Evolutionary conservation across 106 monocot genomes (phyloP).

Genomic region (Chionographis japonica): DNA sequence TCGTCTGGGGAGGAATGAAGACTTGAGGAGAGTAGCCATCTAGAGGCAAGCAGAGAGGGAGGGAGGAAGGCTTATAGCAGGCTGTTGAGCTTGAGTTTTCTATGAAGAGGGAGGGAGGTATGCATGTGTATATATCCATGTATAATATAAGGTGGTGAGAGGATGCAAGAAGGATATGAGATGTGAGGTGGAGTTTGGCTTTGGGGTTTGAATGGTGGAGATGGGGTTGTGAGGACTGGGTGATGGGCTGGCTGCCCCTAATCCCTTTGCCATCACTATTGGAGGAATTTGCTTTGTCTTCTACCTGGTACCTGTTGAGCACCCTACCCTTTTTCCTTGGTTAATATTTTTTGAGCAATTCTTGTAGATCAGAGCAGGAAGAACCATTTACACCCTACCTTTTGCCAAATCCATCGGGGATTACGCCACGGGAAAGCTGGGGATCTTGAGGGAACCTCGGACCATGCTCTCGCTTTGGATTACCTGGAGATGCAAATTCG

Average conservation of each 20-base stretch:
- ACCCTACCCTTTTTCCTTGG: too few species aligned
- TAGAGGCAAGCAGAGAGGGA: conserved; percentile 45
- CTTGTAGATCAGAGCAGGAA: too few species aligned
- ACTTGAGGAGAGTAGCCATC: conserved; percentile 72
- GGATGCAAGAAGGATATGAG: conserved; percentile 43
- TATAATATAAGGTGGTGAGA: conserved; percentile 20
- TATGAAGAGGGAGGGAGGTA: neutral
- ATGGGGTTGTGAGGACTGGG: neutral
- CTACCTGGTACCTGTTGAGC: too few species aligned
- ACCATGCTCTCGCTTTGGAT: too few species aligned
- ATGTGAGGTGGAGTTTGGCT: conserved; percentile 55
- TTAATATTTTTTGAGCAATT: too few species aligned
- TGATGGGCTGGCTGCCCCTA: conserved; percentile 22
- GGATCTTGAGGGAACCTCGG: too few species aligned
- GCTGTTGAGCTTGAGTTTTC: neutral
- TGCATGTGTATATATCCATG: conserved; percentile 2
- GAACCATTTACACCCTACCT: too few species aligned
- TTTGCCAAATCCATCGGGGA: too few species aligned
- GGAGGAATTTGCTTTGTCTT: conserved; percentile 1
- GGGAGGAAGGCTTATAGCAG: neutral
- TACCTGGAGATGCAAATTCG: too few species aligned
- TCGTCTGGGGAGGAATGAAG: conserved; percentile 81
- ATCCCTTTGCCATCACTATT: neutral
- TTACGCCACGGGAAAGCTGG: too few species aligned
- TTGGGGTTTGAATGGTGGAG: conserved; percentile 49